Evolutionary conservation across 1,284 basidiomycete genomes (phyloP).

Genomic region (Schizopora paradoxa): DNA sequence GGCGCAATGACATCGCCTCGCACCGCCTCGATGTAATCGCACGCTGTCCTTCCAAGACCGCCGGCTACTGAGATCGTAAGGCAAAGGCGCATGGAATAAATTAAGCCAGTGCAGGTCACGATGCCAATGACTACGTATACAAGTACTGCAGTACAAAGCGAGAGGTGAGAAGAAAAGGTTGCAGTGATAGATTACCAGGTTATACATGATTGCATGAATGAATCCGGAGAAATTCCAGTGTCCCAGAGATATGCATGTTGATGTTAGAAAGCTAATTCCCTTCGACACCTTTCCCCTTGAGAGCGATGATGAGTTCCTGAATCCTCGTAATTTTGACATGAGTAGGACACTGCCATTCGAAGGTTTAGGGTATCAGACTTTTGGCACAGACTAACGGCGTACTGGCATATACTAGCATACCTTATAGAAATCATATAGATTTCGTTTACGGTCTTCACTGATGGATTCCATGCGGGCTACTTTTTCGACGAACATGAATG

Average conservation of each 20-base stretch:
- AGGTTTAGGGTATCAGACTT: constrained; percentile 2
- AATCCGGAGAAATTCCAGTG: too few species aligned
- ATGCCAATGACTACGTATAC: not conserved
- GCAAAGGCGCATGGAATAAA: too few species aligned
- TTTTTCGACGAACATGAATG: constrained; percentile 41
- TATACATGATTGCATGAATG: too few species aligned
- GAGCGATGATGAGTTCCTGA: constrained; percentile 27
- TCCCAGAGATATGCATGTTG: too few species aligned
- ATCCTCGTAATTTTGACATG: constrained; percentile 42
- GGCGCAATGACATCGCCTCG: too few species aligned
- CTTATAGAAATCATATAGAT: constrained; percentile 48
- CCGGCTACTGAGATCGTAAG: too few species aligned
- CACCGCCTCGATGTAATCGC: too few species aligned
- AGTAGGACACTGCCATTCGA: constrained; percentile 44
- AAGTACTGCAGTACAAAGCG: not conserved
- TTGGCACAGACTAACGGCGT: not conserved
- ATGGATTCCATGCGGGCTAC: constrained; percentile 39
- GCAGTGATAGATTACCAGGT: too few species aligned
- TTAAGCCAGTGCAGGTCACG: not conserved
- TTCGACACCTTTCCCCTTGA: constrained; percentile 17
- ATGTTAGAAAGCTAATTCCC: not conserved
- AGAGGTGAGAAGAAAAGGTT: too few species aligned
- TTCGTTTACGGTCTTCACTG: constrained; percentile 33
- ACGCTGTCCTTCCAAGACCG: too few species aligned
- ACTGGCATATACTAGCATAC: constrained; percentile 29